phyloP scores from a whole-genome alignment of 2,329 filamentous ascomycete species.

The Sporothrix brasiliensis region DNA sequence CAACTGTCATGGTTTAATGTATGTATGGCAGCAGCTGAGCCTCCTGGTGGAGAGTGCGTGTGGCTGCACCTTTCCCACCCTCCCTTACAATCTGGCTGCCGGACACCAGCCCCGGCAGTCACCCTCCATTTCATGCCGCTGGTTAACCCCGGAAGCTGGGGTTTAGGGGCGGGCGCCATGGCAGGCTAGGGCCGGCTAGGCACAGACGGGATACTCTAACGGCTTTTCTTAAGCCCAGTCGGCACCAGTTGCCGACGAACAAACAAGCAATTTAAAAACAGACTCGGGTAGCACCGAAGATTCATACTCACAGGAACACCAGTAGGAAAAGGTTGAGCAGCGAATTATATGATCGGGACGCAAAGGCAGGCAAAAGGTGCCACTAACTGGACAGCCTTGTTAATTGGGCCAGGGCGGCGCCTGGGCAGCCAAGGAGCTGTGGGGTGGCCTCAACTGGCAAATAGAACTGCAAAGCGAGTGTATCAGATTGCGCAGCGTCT shows the following conservation, averaged over 20 bases:
- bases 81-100: not conserved
- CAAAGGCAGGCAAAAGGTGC: not conserved
- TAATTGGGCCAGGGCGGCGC: not conserved
- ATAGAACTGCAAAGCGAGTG: not conserved
- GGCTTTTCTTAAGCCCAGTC: not conserved
- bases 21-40: conserved; percentile 24
- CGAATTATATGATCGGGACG: not conserved
- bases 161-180: not conserved
- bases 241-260: not conserved
- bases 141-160: conserved; percentile 12
- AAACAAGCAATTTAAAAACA: not conserved
- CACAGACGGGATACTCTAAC: not conserved
- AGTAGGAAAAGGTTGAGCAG: not conserved
- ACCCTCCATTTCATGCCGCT: conserved; percentile 1
- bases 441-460: not conserved
- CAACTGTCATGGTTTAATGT: conserved; percentile 3
- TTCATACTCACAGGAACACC: not conserved
- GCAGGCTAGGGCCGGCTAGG: not conserved
- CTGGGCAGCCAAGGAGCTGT: not conserved
- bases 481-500: not conserved
- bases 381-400: conserved; percentile 10
- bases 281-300: not conserved
- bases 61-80: not conserved
- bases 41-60: conserved; percentile 3
- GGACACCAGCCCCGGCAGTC: conserved; percentile 13